Evolutionary conservation across 2,329 filamentous ascomycete species (phyloP), one percentile per base, ranked within the genome.

Genomic region (Hirsutella rhossiliensis): DNA sequence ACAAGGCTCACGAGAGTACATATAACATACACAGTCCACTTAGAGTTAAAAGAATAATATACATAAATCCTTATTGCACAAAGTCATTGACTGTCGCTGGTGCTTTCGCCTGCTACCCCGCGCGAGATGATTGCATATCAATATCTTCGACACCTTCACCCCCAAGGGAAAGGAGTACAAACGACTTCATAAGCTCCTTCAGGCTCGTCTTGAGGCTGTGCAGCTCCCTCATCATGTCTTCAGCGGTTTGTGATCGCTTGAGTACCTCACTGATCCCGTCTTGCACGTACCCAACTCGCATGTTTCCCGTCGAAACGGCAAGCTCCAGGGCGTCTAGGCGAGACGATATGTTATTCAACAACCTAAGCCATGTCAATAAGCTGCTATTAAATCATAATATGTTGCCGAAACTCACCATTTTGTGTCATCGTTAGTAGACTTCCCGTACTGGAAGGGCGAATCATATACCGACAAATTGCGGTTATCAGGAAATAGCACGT

Each of bases 191-290:
- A 29, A 48, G 43, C 13, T 38, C 44, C 19, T 45, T 45, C 7
- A 48, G 23, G 23, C 29, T 41, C 20, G 41, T 23, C 31, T 32
- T 45, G 11, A 48, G 43, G 8, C 41, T 23, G 32, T 39, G 23
- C 11, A 46, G 38, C 12, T 32, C 29, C n/a, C 12, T 18, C 12
- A 37, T 15, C 23, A 43, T 38, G 8, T 36, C 32, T 30, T 38
- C 11, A 18, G 23, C 32, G 15, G n/a, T 20, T 38, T 34, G 15
- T 15, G 34, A 6, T 11, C 32, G 32, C 32, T 29, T 44, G 8
- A 44, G 19, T 7, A 39, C 13, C 31, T 40, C 19, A 19, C 36
- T 11, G n/a, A 36, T 11, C 29, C 29, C 29, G 8, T 30, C 29
- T 7, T 30, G 29, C 13, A 30, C 13, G 8, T 30, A 13, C 7